Evolutionary conservation across 2,329 filamentous ascomycete species (phyloP).

Genomic region (Epichloe gansuensis): DNA sequence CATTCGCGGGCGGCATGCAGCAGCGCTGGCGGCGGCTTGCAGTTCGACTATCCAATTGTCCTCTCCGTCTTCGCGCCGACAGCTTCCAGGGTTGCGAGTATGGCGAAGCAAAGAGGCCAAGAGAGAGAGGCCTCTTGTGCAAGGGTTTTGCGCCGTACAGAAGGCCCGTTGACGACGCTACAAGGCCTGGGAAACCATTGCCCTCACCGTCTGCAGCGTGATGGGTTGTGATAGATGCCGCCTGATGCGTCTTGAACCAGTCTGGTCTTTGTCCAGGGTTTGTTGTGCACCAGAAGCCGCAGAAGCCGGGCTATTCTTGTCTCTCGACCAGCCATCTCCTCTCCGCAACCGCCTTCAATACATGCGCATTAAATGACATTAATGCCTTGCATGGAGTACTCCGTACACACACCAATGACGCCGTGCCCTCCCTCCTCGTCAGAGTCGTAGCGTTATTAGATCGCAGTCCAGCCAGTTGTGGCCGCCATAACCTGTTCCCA

Average conservation of each 20-base stretch:
- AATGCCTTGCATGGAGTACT: not conserved
- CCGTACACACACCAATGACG: not conserved
- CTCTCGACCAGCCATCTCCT: not conserved
- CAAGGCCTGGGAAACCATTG: not conserved
- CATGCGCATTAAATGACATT: not conserved
- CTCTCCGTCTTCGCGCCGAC: constrained; percentile 9
- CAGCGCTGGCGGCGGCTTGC: constrained; percentile 10
- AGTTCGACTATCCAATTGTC: constrained; percentile 9
- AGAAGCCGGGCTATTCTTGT: not conserved
- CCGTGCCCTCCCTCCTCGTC: not conserved
- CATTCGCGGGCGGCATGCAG: constrained; percentile 5
- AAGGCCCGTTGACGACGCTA: not conserved
- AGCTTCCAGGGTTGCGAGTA: not conserved
- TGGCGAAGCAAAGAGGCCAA: not conserved
- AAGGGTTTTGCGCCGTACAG: not conserved
- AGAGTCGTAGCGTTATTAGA: not conserved
- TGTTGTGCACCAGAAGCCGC: not conserved
- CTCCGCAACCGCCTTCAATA: not conserved
- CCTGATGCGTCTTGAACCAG: not conserved
- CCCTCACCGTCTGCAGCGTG: not conserved
- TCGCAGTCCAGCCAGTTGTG: not conserved
- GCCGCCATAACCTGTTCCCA: not conserved
- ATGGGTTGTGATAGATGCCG: constrained; percentile 2
- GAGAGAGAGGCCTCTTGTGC: not conserved
- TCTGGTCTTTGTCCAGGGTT: not conserved